Evolutionary conservation across 2,329 filamentous ascomycete genomes (phyloP), one percentile per base, ranked within the genome.

Genomic region (Colletotrichum filicis): DNA sequence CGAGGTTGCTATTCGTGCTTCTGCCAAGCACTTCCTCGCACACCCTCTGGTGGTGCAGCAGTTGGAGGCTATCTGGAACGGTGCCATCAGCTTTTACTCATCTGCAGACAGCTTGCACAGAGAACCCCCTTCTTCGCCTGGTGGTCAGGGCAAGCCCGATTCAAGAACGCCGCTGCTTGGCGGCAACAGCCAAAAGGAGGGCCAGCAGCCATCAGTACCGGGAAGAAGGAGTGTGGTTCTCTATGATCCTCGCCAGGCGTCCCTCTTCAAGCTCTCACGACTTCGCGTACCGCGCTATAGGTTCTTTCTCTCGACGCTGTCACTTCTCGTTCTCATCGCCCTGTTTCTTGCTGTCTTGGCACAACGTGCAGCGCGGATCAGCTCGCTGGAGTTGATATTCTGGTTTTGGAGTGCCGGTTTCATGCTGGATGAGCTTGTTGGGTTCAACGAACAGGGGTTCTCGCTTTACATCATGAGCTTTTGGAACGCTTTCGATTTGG

Each of bases 371-470:
- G 88, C 92, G 66, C 89, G 92, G 65, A 98, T 98, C 78, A 97
- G 95, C 1, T 90, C 90, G 0, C 85, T 98, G 11, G 96, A 98
- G 81, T 86, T 98, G 19, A 82, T 98, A 14, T 98, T 98, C 83
- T 98, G 96, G 96, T 94, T 98, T 82, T 98, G 96, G 95, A 97
- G 95, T 79, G 94, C 95, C 30, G 96, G 96, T 0, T 98, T 97
- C 82, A 97, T 98, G 95, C 90, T 98, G 37, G 96, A 98, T 79
- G 96, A 98, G 83, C 89, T 98, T 26, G 95, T 98, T 22, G 95
- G 95, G 12, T 98, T 98, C 86, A 98, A 95, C 76, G 96, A 98
- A 82, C 95, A 98, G 83, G 96, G 96, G 3, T 98, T 98, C 81
- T 95, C 95, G 49, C 89, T 98, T 35, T 98, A 98, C 83, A 94